These are phyloP conservation scores for Amaranthus tricolor DNA, from an alignment of 179 eudicot species.

Conservation along the genomic window DNA sequence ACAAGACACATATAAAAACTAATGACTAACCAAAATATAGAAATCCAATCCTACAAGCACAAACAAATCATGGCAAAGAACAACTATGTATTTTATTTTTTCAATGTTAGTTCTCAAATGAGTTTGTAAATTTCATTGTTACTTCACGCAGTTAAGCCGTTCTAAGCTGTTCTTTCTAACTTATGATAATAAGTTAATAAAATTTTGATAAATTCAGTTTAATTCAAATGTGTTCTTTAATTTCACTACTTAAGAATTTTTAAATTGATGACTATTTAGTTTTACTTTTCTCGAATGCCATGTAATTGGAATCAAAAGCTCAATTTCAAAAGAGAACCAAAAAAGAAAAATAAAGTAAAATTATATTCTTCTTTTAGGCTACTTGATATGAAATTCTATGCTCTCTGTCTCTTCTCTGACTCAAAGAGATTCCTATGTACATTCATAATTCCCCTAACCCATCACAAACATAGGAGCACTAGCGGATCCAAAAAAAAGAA, in stretches of 20 bases:
- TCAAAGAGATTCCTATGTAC: slow-evolving; percentile 18
- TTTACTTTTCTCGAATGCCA: slow-evolving; percentile 6
- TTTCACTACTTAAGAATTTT: too few species aligned
- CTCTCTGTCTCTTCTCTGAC: slow-evolving; percentile 28
- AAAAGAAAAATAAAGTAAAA: slow-evolving; percentile 27
- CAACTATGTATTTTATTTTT: too few species aligned
- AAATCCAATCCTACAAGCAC: too few species aligned
- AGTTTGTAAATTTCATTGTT: not conserved
- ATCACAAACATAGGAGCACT: not conserved
- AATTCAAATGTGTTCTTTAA: too few species aligned
- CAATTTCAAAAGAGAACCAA: slow-evolving; percentile 21
- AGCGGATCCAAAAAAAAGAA: too few species aligned
- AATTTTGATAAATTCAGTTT: too few species aligned
- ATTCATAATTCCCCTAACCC: slow-evolving; percentile 10
- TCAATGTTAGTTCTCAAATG: not conserved
- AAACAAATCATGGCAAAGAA: too few species aligned
- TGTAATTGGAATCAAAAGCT: slow-evolving; percentile 10
- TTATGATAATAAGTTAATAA: too few species aligned
- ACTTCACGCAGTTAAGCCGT: too few species aligned
- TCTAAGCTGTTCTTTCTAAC: too few species aligned
- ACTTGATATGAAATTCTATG: slow-evolving; percentile 27
- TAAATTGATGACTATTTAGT: not conserved
- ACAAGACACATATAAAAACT: too few species aligned
- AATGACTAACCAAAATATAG: too few species aligned
- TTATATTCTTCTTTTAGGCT: slow-evolving; percentile 26